phyloP scores from a whole-genome alignment of 139 green algal species.

The Chlorella sp. region DNA sequence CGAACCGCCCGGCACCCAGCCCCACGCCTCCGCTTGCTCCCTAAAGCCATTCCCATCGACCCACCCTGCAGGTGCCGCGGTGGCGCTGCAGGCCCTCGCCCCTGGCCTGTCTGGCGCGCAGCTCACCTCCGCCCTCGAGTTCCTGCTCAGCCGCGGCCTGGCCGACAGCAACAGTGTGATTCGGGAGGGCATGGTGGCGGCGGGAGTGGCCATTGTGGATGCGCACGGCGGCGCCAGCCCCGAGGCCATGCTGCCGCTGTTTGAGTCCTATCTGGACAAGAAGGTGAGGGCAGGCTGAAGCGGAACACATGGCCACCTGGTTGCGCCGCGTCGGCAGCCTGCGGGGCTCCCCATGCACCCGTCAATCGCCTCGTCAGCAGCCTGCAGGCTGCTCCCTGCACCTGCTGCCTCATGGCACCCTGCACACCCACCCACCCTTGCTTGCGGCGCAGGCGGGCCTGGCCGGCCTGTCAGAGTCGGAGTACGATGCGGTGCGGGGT shows the following conservation, averaged over 20 bases:
- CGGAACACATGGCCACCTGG: too few relatives aligned
- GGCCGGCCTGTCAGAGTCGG: constrained; percentile 59
- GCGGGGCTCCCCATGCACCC: too few relatives aligned
- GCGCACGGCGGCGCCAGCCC: constrained; percentile 66
- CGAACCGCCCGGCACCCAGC: too few relatives aligned
- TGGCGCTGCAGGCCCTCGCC: constrained; percentile 67
- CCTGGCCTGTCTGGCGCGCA: constrained; percentile 58
- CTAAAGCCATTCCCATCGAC: not conserved
- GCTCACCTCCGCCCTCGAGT: constrained; percentile 76
- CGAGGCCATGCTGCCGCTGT: constrained; percentile 85
- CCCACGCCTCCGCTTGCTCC: too few relatives aligned
- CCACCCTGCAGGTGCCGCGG: constrained; percentile 61
- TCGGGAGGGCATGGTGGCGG: constrained; percentile 44
- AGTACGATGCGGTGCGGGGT: constrained; percentile 89
- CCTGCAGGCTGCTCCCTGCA: too few relatives aligned
- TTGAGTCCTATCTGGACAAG: constrained; percentile 87
- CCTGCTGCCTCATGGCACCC: too few relatives aligned
- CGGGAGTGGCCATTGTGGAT: constrained; percentile 84
- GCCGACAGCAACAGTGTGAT: constrained; percentile 73
- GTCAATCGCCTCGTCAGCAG: too few relatives aligned
- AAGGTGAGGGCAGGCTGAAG: constrained; percentile 6
- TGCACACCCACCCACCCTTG: too few relatives aligned
- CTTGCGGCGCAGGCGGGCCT: not conserved
- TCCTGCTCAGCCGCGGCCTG: constrained; percentile 87
- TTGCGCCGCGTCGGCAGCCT: too few relatives aligned